A percentile compares a stretch with the other conserved stretches of the same genome.
Conservation (phyloP, 805 yeast genomes). For the Ogataea zsoltii region DNA sequence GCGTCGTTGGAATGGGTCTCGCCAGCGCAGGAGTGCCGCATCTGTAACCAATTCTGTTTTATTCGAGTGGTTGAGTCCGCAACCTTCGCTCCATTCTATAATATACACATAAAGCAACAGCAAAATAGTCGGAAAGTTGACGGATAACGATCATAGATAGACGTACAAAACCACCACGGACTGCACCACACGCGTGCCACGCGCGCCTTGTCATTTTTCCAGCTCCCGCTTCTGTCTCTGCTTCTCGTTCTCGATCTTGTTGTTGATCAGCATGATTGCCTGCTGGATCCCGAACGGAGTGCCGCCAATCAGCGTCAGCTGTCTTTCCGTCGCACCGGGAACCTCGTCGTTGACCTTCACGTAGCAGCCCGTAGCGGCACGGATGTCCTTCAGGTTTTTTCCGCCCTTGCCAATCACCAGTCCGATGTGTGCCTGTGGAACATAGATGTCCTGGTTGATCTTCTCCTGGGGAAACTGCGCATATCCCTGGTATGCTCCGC, state of each 20-base stretch:
- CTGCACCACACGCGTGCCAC: too few relatives aligned
- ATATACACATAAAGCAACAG: too few relatives aligned
- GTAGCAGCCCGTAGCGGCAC: conserved; percentile 72
- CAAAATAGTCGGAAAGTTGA: background rate
- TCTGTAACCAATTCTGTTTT: conserved; percentile 27
- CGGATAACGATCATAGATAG: too few relatives aligned
- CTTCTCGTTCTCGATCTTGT: conserved; percentile 67
- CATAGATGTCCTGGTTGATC: conserved; percentile 67
- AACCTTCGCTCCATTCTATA: too few relatives aligned
- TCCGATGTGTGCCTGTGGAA: conserved; percentile 79
- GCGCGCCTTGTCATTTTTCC: background rate
- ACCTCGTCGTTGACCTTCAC: conserved; percentile 65
- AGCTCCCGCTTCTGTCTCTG: conserved; percentile 31
- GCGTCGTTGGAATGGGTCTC: conserved; percentile 77
- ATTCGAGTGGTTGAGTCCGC: too few relatives aligned
- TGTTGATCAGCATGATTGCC: conserved; percentile 71
- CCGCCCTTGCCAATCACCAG: conserved; percentile 87
- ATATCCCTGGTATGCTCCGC: background rate
- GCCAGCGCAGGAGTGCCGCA: conserved; percentile 71
- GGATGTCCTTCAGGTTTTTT: conserved; percentile 72
- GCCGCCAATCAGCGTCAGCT: conserved; percentile 67
- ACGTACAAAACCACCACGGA: too few relatives aligned
- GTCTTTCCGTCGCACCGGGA: conserved; percentile 59
- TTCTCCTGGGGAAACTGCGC: conserved; percentile 41
- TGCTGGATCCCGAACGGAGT: conserved; percentile 62